Percentiles rank a stretch among this genome's conserved stretches.
Conservation (phyloP, 495 filamentous ascomycete genomes). For the Parachaetomium inaequale region DNA sequence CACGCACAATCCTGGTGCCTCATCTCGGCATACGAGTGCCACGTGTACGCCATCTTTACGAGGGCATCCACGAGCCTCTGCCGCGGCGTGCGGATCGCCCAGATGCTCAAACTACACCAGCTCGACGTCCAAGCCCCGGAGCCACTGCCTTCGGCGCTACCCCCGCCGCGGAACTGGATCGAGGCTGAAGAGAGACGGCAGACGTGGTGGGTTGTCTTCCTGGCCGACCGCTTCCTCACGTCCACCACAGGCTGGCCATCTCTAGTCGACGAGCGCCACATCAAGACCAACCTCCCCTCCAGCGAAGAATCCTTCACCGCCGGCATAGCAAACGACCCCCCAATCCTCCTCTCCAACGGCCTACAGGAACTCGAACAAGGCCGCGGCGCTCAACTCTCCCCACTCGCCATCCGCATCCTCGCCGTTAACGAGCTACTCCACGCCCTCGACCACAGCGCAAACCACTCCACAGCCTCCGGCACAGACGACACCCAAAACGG, state of each 20-base stretch:
- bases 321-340: neutral
- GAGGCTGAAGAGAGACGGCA: neutral
- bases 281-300: neutral
- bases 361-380: neutral
- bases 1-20: neutral
- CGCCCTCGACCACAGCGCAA: neutral
- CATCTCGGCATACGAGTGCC: neutral
- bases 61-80: neutral
- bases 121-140: neutral
- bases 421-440: neutral
- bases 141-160: neutral
- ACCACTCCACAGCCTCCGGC: neutral
- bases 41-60: neutral
- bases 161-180: neutral
- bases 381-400: neutral
- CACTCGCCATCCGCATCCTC: neutral
- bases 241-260: neutral
- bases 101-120: slow-evolving; percentile 1
- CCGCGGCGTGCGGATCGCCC: neutral
- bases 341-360: neutral
- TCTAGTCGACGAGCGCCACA: neutral
- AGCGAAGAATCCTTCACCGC: neutral
- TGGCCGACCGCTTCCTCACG: neutral
- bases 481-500: neutral
- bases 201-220: neutral